phyloP scores from a whole-genome alignment of 106 monocot species.

The Ottelia alismoides region DNA sequence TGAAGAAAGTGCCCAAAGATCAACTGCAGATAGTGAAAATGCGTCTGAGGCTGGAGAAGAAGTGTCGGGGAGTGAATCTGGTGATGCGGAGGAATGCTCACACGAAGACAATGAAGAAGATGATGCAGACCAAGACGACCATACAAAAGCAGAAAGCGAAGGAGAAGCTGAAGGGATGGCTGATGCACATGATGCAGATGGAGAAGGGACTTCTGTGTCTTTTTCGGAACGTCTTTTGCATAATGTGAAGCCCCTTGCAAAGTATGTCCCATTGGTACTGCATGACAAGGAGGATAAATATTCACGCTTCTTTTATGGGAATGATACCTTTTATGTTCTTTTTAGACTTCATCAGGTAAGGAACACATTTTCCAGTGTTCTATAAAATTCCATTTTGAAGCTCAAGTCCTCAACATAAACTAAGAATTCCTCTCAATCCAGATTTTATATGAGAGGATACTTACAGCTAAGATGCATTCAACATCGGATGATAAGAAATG shows the following conservation, averaged over 20 bases:
- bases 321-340: conserved; percentile 90
- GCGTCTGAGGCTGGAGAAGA: conserved; percentile 77
- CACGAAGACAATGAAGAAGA: conserved; percentile 69
- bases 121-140: conserved; percentile 66
- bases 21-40: conserved; percentile 78
- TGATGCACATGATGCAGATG: conserved; percentile 59
- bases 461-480: conserved; percentile 83
- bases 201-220: conserved; percentile 38
- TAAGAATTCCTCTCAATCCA: conserved; percentile 35
- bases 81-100: conserved; percentile 63
- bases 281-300: conserved; percentile 42
- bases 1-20: conserved; percentile 73
- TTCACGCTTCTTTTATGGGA: conserved; percentile 77
- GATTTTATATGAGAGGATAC: conserved; percentile 89
- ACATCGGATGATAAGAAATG: conserved; percentile 56
- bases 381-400: neutral
- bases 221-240: conserved; percentile 49
- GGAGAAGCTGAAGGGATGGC: conserved; percentile 74
- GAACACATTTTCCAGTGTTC: conserved; percentile 9
- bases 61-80: conserved; percentile 75
- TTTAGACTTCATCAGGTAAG: conserved; percentile 90
- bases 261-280: conserved; percentile 46
- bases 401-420: neutral
- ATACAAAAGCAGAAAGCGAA: conserved; percentile 77
- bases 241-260: conserved; percentile 71